These are phyloP conservation scores for Setaria viridis DNA, from an alignment of 202 grass and related monocot genomes.

Conservation along the genomic window DNA sequence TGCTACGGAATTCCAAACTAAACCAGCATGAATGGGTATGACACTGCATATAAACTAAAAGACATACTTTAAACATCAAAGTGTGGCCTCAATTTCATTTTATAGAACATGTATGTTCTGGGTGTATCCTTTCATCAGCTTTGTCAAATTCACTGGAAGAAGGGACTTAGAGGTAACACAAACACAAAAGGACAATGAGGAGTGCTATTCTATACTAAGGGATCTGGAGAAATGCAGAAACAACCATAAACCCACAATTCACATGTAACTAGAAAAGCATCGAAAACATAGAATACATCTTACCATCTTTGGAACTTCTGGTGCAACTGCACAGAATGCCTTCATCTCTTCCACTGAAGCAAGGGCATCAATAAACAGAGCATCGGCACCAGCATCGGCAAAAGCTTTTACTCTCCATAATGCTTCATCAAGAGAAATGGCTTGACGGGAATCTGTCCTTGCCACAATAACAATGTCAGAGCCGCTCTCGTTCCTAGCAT, in stretches of 20 bases:
- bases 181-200: not conserved
- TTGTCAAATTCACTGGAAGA: slow-evolving; percentile 21
- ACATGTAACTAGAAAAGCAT: slow-evolving; percentile 5
- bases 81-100: not conserved
- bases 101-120: not conserved
- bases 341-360: slow-evolving; percentile 95
- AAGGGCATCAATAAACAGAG: slow-evolving; percentile 89
- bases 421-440: slow-evolving; percentile 81
- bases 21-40: slow-evolving; percentile 2
- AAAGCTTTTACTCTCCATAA: slow-evolving; percentile 86
- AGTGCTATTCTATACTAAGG: not conserved
- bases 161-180: slow-evolving; percentile 11
- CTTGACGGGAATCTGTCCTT: slow-evolving; percentile 83
- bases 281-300: slow-evolving; percentile 16
- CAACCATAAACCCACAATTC: slow-evolving; percentile 3
- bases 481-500: slow-evolving; percentile 75
- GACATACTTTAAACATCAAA: not conserved
- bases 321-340: slow-evolving; percentile 68
- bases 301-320: slow-evolving; percentile 92
- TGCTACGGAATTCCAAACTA: not conserved
- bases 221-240: not conserved
- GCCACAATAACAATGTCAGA: slow-evolving; percentile 96
- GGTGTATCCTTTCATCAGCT: not conserved
- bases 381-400: slow-evolving; percentile 91
- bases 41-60: slow-evolving; percentile 15